phyloP scores from a whole-genome alignment of 768 basidiomycete genomes.

The Phlegmacium glaucopus region DNA sequence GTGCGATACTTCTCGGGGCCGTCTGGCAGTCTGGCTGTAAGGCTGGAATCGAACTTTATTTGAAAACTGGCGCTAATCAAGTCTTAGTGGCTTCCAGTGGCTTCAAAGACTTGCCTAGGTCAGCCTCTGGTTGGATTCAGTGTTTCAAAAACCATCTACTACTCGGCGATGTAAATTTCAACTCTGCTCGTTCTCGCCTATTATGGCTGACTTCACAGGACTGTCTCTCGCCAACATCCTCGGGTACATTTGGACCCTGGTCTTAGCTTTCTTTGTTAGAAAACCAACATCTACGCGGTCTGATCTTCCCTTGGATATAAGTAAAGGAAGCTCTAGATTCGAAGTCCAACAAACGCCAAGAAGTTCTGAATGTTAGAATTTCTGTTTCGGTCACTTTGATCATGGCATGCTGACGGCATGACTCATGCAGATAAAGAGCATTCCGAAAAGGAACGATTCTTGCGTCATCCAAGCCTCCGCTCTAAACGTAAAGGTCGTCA shows the following conservation, averaged over 20 bases:
- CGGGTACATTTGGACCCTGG: background rate
- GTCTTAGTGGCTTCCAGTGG: too few species aligned
- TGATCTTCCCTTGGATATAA: background rate
- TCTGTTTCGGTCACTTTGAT: background rate
- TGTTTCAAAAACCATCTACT: too few species aligned
- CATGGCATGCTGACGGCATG: background rate
- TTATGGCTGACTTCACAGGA: background rate
- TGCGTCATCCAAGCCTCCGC: constrained; percentile 17
- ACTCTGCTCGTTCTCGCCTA: background rate
- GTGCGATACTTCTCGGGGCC: too few species aligned
- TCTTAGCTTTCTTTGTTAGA: background rate
- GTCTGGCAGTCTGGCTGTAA: too few species aligned
- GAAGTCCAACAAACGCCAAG: background rate
- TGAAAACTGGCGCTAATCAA: too few species aligned
- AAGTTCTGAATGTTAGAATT: background rate
- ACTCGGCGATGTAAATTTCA: background rate
- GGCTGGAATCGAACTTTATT: too few species aligned
- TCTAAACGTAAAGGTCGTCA: constrained; percentile 4
- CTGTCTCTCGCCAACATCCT: background rate
- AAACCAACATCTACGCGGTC: background rate
- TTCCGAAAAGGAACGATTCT: constrained; percentile 13
- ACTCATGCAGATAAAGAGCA: constrained; percentile 4
- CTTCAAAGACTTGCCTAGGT: too few species aligned
- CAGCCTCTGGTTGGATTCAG: too few species aligned
- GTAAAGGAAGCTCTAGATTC: background rate